Base-by-base conservation (phyloP, 1,284 basidiomycete genomes). In the Crepidotus sp. region DNA sequence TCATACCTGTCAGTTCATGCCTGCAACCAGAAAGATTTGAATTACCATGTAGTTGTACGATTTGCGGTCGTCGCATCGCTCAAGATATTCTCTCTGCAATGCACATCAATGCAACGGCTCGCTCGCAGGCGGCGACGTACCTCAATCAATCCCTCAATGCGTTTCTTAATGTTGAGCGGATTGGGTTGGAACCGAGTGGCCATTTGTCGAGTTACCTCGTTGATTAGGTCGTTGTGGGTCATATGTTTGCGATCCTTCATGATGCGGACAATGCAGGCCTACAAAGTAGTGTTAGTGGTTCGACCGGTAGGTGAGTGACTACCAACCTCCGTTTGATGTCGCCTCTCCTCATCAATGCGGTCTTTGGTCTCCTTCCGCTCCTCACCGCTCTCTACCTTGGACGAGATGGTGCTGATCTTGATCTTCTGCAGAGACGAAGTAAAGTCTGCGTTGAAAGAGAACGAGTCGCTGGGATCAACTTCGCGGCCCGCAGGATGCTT, bases 181-280 rank as follows among this genome's bases (percentile, higher is more conserved):
- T 85, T 81, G 0, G 96, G 95, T 42, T 78, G 77, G 71, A 98
- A 99, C 3, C 96, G 78, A 47, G 68, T 70, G 10, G 83, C 70
- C 2, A 99, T 67, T 59, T 98, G 95, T 13, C 80, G 76, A 29
- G 90, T 89, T 19, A 93, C 91, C 63, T 98, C 94, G 54, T 85
- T 85, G 45, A 98, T 74, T 13, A 99, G 74, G 48, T 95, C 92
- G 51, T 83, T 90, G 60, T 98, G 93, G 5, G 71, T 66, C 77
- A 98, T 82, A 45, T 77, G 76, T 62, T 98, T 98, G 49, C 94
- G 71, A 59, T 92, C 84, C 68, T 99, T 98, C 96, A 99, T 98
- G 29, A 98, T 83, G 30, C 96, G 82, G 18, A 98, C 96, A 50
- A 98, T 88, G 58, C 91, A 97, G 1, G 94, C 94, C 91, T 96